A percentile compares a stretch with the other conserved stretches of the same genome.
Conservation (phyloP, 176 grass and related monocot species). For the Puya raimondii region DNA sequence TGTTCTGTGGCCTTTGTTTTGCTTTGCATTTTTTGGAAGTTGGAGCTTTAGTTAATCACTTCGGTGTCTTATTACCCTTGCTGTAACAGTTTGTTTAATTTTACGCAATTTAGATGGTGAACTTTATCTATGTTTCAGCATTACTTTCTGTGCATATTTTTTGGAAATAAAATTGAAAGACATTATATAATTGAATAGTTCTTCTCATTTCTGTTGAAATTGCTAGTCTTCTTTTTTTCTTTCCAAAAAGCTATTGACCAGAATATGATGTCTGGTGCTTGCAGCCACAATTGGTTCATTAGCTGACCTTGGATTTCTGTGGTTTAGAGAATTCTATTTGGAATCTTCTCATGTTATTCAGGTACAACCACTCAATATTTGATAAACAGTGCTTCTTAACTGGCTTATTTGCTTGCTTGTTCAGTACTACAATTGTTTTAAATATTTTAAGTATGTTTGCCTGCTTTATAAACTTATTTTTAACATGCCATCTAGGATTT, state of each 20-base stretch:
- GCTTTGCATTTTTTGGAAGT: not conserved
- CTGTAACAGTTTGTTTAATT: not conserved
- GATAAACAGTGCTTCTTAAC: not conserved
- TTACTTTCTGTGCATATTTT: not conserved
- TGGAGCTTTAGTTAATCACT: not conserved
- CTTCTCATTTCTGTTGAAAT: not conserved
- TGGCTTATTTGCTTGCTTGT: not conserved
- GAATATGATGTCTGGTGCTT: slow-evolving; percentile 16
- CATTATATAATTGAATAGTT: not conserved
- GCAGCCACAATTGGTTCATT: slow-evolving; percentile 89
- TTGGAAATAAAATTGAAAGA: not conserved
- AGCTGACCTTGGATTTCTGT: slow-evolving; percentile 97
- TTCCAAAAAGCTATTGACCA: slow-evolving; percentile 4
- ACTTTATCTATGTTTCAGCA: not conserved
- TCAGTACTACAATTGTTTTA: not conserved
- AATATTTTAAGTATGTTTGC: too few relatives aligned
- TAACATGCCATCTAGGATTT: too few relatives aligned
- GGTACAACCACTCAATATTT: slow-evolving; percentile 25
- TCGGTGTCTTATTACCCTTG: not conserved
- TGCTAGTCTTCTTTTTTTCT: not conserved
- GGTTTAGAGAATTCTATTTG: slow-evolving; percentile 98
- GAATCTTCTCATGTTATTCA: slow-evolving; percentile 98
- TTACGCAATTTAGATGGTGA: not conserved
- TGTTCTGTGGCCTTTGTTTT: not conserved
- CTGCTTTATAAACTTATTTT: too few relatives aligned